Conservation (phyloP, 2,329 filamentous ascomycete genomes). For the Trichoderma afroharzianum region DNA sequence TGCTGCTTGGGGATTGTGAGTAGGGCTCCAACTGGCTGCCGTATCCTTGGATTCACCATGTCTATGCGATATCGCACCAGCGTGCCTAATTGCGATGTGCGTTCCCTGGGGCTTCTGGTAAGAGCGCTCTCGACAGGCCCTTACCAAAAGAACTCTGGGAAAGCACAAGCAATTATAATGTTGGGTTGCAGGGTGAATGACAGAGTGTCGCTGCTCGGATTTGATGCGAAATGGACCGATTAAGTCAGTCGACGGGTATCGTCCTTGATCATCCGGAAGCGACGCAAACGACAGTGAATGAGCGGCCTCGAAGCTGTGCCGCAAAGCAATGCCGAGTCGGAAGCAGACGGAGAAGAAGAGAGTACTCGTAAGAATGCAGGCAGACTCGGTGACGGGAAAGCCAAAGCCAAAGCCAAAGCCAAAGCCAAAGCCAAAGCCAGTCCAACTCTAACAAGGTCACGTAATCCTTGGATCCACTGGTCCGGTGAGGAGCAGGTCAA, state of each 20-base stretch:
- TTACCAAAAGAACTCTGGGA: constrained; percentile 1
- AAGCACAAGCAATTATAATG: background rate
- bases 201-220: background rate
- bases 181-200: background rate
- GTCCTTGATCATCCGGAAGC: background rate
- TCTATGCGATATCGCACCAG: constrained; percentile 19
- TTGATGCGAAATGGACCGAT: background rate
- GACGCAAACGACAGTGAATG: background rate
- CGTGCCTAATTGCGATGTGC: background rate
- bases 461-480: constrained; percentile 9
- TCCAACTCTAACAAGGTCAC: constrained; percentile 8
- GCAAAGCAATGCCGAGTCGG: background rate
- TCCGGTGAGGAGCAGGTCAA: background rate
- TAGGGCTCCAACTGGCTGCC: constrained; percentile 42
- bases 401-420: background rate
- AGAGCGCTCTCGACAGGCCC: background rate
- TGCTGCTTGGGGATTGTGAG: constrained; percentile 42
- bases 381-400: background rate
- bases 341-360: background rate
- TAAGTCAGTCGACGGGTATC: background rate
- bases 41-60: constrained; percentile 48
- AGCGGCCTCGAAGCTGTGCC: background rate
- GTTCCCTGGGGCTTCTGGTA: background rate
- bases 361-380: background rate
- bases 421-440: background rate